Conservation (phyloP, 805 yeast genomes). For the Saturnispora saitoi region DNA sequence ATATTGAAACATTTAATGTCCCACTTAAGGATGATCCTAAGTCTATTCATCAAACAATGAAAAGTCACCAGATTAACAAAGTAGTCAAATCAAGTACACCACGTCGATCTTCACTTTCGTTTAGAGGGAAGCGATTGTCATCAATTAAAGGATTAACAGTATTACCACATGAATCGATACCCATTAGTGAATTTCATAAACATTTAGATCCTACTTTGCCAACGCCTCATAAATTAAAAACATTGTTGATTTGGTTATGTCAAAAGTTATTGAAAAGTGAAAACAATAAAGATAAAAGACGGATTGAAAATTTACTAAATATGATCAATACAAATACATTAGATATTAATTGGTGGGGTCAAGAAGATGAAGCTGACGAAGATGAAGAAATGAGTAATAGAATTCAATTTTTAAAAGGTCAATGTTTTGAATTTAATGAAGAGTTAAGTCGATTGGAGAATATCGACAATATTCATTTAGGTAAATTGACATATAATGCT, state of each 20-base stretch:
- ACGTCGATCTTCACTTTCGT: conserved; percentile 43
- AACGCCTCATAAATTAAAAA: conserved; percentile 67
- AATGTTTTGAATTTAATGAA: conserved; percentile 34
- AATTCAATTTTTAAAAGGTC: conserved; percentile 36
- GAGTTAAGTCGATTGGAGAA: conserved; percentile 42
- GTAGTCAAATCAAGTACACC: conserved; percentile 1
- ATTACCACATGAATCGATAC: conserved; percentile 56
- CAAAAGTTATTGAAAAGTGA: conserved; percentile 33
- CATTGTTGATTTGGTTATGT: conserved; percentile 59
- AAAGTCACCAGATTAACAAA: neutral
- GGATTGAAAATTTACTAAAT: conserved; percentile 7
- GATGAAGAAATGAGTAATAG: conserved; percentile 45
- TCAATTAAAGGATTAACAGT: conserved; percentile 64
- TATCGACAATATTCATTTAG: conserved; percentile 5
- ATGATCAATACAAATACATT: neutral
- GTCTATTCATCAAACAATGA: conserved; percentile 1
- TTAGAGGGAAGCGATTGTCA: conserved; percentile 64
- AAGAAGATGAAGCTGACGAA: conserved; percentile 24
- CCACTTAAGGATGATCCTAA: conserved; percentile 9
- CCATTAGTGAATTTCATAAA: conserved; percentile 47
- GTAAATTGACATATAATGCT: neutral
- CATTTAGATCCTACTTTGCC: conserved; percentile 54
- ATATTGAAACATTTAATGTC: conserved; percentile 10
- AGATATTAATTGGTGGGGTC: conserved; percentile 61
- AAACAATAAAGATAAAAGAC: conserved; percentile 18